phyloP scores from a whole-genome alignment of 83 land plant genomes.

The Isoetes engelmannii region DNA sequence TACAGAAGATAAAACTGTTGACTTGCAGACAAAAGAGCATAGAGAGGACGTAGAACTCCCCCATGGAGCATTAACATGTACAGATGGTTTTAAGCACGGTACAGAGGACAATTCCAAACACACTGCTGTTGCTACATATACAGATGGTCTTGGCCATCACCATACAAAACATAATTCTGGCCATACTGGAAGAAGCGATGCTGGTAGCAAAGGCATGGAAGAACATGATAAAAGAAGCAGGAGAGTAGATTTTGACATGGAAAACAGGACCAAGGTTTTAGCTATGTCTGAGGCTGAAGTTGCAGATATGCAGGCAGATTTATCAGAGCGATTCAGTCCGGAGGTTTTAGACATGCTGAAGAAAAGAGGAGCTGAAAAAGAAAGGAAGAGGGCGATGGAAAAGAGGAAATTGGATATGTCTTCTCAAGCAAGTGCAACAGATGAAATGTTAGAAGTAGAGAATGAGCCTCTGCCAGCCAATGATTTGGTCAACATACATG shows the following conservation, averaged over 20 bases:
- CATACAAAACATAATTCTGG: background rate
- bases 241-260: slow-evolving; percentile 52
- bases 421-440: background rate
- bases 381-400: slow-evolving; percentile 16
- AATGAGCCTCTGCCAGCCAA: background rate
- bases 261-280: slow-evolving; percentile 43
- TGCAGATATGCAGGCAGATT: slow-evolving; percentile 65
- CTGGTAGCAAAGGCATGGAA: background rate
- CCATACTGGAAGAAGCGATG: too few relatives aligned
- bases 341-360: slow-evolving; percentile 51
- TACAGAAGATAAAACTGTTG: too few relatives aligned
- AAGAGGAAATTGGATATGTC: slow-evolving; percentile 7
- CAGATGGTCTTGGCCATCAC: background rate
- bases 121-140: background rate
- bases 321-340: slow-evolving; percentile 58
- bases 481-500: background rate
- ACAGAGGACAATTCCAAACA: background rate
- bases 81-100: background rate
- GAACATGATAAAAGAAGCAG: background rate
- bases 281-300: slow-evolving; percentile 73
- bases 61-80: background rate
- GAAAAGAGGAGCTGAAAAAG: slow-evolving; percentile 47
- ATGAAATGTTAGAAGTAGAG: background rate
- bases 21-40: too few relatives aligned
- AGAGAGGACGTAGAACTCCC: background rate